These are phyloP conservation scores for Apiospora kogelbergensis DNA, from an alignment of 2,329 filamentous ascomycete genomes.

Conservation along the genomic window DNA sequence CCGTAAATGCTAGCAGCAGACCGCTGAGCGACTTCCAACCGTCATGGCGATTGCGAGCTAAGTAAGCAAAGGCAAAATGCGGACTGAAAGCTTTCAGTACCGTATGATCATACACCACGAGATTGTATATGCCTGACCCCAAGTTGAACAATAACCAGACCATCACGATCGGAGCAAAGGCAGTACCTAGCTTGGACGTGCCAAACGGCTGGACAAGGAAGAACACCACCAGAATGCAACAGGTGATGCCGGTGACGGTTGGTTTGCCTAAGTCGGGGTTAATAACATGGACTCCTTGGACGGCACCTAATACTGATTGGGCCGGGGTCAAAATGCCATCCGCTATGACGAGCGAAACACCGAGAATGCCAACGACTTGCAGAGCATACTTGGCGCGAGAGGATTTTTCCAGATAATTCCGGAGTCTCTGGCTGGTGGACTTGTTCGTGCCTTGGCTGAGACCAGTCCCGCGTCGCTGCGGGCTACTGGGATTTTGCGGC, in stretches of 20 bases:
- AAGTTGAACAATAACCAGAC: slow-evolving; percentile 63
- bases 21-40: slow-evolving; percentile 65
- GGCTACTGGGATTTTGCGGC: slow-evolving; percentile 53
- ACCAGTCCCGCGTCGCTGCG: slow-evolving; percentile 48
- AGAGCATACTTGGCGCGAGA: slow-evolving; percentile 47
- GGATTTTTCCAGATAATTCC: slow-evolving; percentile 55
- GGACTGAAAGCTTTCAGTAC: slow-evolving; percentile 55
- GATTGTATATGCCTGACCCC: slow-evolving; percentile 60
- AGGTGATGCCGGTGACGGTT: slow-evolving; percentile 61
- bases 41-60: slow-evolving; percentile 54
- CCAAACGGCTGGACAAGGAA: slow-evolving; percentile 66
- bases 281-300: slow-evolving; percentile 60
- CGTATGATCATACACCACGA: slow-evolving; percentile 45
- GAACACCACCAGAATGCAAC: slow-evolving; percentile 59
- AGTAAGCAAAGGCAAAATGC: slow-evolving; percentile 56
- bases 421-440: slow-evolving; percentile 45
- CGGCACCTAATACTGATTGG: slow-evolving; percentile 65
- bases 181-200: slow-evolving; percentile 54
- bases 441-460: slow-evolving; percentile 46
- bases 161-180: slow-evolving; percentile 64
- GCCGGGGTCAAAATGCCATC: slow-evolving; percentile 65
- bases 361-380: slow-evolving; percentile 60
- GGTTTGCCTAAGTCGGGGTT: slow-evolving; percentile 50
- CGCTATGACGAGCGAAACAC: slow-evolving; percentile 63
- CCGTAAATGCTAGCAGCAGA: slow-evolving; percentile 70